Evolutionary conservation across 1,284 basidiomycete genomes (phyloP), one percentile per base, ranked within the genome.

Genomic region (Lignosus rhinocerotis): DNA sequence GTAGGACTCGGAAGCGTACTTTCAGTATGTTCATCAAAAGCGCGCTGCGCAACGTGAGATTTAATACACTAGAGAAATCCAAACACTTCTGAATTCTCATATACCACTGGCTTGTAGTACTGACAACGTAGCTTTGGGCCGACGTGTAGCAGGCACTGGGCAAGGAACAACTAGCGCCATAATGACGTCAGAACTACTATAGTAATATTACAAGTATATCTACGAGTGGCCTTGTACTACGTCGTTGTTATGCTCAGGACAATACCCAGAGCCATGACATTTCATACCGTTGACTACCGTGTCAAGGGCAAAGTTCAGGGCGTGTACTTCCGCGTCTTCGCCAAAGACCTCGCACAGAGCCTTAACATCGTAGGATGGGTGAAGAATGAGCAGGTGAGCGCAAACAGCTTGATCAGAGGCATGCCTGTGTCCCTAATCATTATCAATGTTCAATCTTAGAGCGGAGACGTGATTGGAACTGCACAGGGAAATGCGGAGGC

Each of bases 301-400:
- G 66, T 72, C 12, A 65, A 64, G 50, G 71, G 71, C 19, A 65
- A 57, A 14, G 71, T 72, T 7, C 71, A 72, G 42, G 69, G 70
- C 10, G 71, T 72, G 1, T 67, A 61, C 50, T 72, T 69, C 63
- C 64, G 71, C 31, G 64, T 65, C 1, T 72, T 69, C 44, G 53
- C 67, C 2, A 65, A 59, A 55, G 59, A 58, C 42, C 56, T 60
- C 1, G 71, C 71, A 6, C 64, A 68, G 34, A 51, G 62, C 47
- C 59, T 64, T 0, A 67, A 69, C 1, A 58, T 72, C n/a, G 71
- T 72, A 1, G 71, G 71, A 6, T 72, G 71, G 70, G 64, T 70
- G 10, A 65, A 65, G 48, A 72, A 72, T 56, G 66, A 70, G 21
- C 58, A 62, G 31, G 71, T 72, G 25, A 57, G 64, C 14, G 3